phyloP scores from a whole-genome alignment of 768 basidiomycete genomes.

The Tulasnella calospora region DNA sequence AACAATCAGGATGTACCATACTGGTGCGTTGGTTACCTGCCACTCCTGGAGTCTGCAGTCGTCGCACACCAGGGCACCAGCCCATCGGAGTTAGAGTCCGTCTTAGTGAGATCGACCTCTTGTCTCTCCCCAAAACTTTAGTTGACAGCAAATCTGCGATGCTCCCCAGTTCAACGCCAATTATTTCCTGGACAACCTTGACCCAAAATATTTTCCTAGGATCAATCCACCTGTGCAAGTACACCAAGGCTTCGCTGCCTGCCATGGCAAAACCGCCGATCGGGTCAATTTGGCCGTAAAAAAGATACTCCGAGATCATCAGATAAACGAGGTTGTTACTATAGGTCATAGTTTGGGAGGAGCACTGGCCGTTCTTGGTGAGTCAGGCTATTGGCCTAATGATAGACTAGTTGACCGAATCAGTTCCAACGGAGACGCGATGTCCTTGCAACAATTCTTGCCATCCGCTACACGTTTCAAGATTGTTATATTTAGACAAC shows the following conservation, averaged over 20 bases:
- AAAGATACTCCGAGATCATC: slow-evolving; percentile 35
- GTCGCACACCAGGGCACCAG: slow-evolving; percentile 1
- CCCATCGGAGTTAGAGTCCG: neutral
- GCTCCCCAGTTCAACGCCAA: slow-evolving; percentile 33
- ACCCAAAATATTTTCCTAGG: neutral
- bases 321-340: slow-evolving; percentile 29
- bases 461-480: slow-evolving; percentile 37
- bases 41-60: neutral
- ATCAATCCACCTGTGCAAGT: slow-evolving; percentile 30
- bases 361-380: slow-evolving; percentile 43
- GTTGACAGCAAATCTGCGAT: neutral
- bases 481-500: slow-evolving; percentile 44
- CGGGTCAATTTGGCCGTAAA: slow-evolving; percentile 33
- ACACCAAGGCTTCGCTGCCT: neutral
- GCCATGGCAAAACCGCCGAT: slow-evolving; percentile 29
- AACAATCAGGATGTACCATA: slow-evolving; percentile 7
- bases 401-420: neutral
- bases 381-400: neutral
- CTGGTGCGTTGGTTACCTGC: slow-evolving; percentile 9
- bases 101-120: neutral
- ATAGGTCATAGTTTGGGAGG: slow-evolving; percentile 48
- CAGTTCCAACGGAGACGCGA: slow-evolving; percentile 34
- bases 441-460: slow-evolving; percentile 41
- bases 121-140: neutral
- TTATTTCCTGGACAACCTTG: neutral